Evolutionary conservation across 805 yeast genomes (phyloP), one percentile per base, ranked within the genome.

Genomic region (Cyberlindnera mycetangii): DNA sequence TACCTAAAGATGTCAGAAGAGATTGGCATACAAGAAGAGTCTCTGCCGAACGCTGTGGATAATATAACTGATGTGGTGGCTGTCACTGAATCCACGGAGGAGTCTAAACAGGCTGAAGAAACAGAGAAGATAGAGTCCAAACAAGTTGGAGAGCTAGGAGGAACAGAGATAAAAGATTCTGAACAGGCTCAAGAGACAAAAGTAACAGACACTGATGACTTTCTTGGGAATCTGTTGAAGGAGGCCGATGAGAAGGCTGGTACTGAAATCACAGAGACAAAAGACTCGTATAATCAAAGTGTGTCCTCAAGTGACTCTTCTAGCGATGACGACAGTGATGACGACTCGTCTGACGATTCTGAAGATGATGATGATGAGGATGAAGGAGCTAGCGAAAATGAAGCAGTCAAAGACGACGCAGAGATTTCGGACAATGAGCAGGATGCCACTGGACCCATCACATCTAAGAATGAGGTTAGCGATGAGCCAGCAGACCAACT

Each of bases 381-480:
- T 11, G 51, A 27, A 3, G 41, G 11, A 7, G 41, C 28, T 17
- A 41, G 15, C 5, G 36, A 31, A 18, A 41, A 44, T 4, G 45
- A 46, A 10, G 47, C 28, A 14, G 49, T 37, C 3, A 58, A 37
- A 15, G 28, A 9, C 7, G 47, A 38, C 24, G 50, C 25, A 3
- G 50, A 44, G 14, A 19, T 15, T 4, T 51, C 47, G 5, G 45
- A 47, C 17, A 51, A 51, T 18, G 58, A 48, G 14, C 50, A 46
- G 28, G 56, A 52, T 7, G 59, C 58, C 18, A 55, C 44, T n/a
- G 54, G 38, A 0, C 95, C 96, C 1, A 85, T 92, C 18, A 62
- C 70, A 24, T 89, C 97, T 1, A 83, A 81, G 47, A 84, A 92
- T 59, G 98, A 92, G 58, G 64, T 82, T 2, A 52, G 66, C 0